Evolutionary conservation across 345 rosid genomes (phyloP).

Genomic region (Citrus inodora): DNA sequence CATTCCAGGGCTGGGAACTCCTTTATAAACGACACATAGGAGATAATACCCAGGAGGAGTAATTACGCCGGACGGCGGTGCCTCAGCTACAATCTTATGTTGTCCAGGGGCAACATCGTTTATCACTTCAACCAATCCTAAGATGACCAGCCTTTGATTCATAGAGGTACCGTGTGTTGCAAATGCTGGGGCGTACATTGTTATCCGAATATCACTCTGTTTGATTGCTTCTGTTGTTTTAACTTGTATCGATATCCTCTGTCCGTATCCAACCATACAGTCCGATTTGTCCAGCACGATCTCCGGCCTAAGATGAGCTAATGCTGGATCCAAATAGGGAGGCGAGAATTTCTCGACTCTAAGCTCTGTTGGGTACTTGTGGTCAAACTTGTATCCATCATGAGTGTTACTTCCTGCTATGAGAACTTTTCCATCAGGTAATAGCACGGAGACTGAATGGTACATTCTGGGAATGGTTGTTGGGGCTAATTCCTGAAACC

Average conservation of each 20-base stretch:
- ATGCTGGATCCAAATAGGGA: constrained; percentile 52
- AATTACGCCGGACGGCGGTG: constrained; percentile 42
- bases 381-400: constrained; percentile 48
- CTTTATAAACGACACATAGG: constrained; percentile 43
- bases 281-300: constrained; percentile 13
- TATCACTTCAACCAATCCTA: constrained; percentile 27
- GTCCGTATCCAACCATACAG: constrained; percentile 26
- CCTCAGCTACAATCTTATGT: constrained; percentile 11
- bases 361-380: constrained; percentile 64
- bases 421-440: constrained; percentile 60
- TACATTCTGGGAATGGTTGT: constrained; percentile 60
- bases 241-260: constrained; percentile 21
- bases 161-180: constrained; percentile 66
- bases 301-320: constrained; percentile 25
- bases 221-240: not conserved
- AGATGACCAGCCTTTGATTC: constrained; percentile 54
- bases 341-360: constrained; percentile 73
- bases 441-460: constrained; percentile 46
- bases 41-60: constrained; percentile 66
- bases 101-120: not conserved
- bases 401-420: constrained; percentile 71
- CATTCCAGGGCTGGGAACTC: constrained; percentile 44
- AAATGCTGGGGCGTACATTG: constrained; percentile 60
- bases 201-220: constrained; percentile 27
- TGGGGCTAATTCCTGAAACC: constrained; percentile 40